Conservation (phyloP, 805 yeast genomes). For the Suhomyces faveliae region DNA sequence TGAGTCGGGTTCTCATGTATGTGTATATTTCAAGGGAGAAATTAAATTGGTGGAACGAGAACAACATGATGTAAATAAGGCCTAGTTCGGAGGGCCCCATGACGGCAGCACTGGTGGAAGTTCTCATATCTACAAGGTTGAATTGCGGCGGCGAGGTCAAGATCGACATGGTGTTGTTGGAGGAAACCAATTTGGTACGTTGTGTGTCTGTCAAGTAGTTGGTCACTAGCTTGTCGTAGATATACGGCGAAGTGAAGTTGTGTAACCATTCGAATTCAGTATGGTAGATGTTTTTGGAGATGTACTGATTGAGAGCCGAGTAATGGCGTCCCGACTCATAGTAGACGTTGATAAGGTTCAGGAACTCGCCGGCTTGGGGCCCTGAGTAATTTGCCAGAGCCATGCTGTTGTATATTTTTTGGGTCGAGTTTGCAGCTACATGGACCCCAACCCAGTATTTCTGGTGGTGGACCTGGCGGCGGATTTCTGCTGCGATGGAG, state of each 20-base stretch:
- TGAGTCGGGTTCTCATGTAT: slow-evolving; percentile 19
- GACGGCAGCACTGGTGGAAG: slow-evolving; percentile 19
- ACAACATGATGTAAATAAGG: slow-evolving; percentile 30
- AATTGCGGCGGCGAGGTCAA: slow-evolving; percentile 23
- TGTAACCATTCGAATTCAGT: slow-evolving; percentile 22
- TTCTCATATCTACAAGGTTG: slow-evolving; percentile 21
- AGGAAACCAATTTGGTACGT: slow-evolving; percentile 9
- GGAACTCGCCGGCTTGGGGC: slow-evolving; percentile 13
- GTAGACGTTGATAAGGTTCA: slow-evolving; percentile 16
- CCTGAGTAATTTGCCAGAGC: slow-evolving; percentile 10
- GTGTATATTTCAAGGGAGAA: slow-evolving; percentile 27
- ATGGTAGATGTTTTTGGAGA: slow-evolving; percentile 25
- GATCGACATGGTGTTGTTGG: slow-evolving; percentile 17
- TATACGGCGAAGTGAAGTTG: slow-evolving; percentile 17
- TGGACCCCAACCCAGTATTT: slow-evolving; percentile 32
- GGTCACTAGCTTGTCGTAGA: slow-evolving; percentile 18
- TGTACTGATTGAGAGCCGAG: slow-evolving; percentile 33
- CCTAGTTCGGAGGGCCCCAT: slow-evolving; percentile 36
- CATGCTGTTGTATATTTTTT: slow-evolving; percentile 17
- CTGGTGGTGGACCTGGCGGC: slow-evolving; percentile 24
- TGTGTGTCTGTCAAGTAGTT: slow-evolving; percentile 15
- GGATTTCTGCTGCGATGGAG: slow-evolving; percentile 19
- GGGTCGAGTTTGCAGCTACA: slow-evolving; percentile 26
- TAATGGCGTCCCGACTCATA: slow-evolving; percentile 32
- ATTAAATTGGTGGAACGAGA: slow-evolving; percentile 36